Percentiles rank a stretch among this genome's conserved stretches.
Evolutionary conservation across 139 green algal species (phyloP).

Genomic region (Microglena sp.): DNA sequence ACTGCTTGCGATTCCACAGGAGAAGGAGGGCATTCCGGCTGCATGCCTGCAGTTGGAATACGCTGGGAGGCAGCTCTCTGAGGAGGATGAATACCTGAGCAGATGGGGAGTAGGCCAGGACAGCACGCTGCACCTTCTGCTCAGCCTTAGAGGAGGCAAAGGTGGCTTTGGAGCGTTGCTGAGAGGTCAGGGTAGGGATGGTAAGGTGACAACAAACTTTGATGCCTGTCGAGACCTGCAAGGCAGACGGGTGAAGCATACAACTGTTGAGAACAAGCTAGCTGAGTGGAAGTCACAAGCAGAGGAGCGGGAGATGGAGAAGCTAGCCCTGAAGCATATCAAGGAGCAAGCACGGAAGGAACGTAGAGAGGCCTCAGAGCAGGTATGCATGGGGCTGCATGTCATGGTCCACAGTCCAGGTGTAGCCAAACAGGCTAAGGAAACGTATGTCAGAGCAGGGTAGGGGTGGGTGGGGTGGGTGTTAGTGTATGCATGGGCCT

Average conservation of each 20-base stretch:
- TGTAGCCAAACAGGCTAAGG: no score
- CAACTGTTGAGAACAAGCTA: conserved; percentile 71
- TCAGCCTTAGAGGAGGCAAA: conserved; percentile 64
- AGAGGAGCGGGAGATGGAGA: conserved; percentile 74
- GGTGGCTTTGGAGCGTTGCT: conserved; percentile 91
- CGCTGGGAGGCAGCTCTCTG: conserved; percentile 11
- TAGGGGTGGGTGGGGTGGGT: no score
- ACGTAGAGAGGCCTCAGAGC: background rate
- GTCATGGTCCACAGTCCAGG: no score
- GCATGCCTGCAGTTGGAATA: conserved; percentile 5
- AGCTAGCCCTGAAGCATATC: conserved; percentile 60
- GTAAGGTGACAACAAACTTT: conserved; percentile 80
- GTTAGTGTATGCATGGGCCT: no score
- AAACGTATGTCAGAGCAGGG: no score
- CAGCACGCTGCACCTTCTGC: conserved; percentile 39
- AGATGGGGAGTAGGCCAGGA: conserved; percentile 9
- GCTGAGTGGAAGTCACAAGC: conserved; percentile 63
- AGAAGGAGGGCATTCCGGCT: background rate
- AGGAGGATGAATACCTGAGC: conserved; percentile 15
- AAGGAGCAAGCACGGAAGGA: conserved; percentile 50
- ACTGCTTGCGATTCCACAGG: conserved; percentile 2
- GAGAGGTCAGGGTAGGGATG: conserved; percentile 70
- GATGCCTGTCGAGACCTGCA: conserved; percentile 87
- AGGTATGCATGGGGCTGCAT: background rate
- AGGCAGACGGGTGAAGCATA: conserved; percentile 63